phyloP scores from a whole-genome alignment of 225 moss, liverwort and hornwort species.

The Bryum argenteum region DNA sequence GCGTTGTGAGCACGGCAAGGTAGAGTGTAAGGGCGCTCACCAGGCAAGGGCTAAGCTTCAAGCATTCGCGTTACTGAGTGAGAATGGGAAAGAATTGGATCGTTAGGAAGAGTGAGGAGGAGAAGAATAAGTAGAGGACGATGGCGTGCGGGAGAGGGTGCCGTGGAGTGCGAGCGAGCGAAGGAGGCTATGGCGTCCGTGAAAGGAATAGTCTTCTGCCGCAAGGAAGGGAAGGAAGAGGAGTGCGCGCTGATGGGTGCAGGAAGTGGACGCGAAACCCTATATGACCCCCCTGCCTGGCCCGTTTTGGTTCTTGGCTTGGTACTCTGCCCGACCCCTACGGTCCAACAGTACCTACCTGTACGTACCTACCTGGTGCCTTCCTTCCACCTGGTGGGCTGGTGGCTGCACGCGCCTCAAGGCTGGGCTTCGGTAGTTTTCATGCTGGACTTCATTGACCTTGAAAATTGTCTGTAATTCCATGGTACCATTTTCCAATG shows the following conservation, averaged over 20 bases:
- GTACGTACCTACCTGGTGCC: background rate
- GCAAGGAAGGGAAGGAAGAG: background rate
- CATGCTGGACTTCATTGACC: too few relatives aligned
- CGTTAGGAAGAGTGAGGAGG: background rate
- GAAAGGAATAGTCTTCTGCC: background rate
- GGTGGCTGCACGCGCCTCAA: slow-evolving; percentile 7
- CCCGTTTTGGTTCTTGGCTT: background rate
- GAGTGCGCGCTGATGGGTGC: slow-evolving; percentile 2
- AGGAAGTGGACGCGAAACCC: background rate
- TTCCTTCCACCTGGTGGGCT: background rate
- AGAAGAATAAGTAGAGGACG: background rate
- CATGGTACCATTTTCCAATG: too few relatives aligned
- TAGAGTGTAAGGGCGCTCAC: too few relatives aligned
- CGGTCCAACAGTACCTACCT: background rate
- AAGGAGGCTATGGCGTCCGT: slow-evolving; percentile 6
- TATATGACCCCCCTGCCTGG: background rate
- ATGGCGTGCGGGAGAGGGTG: slow-evolving; percentile 22
- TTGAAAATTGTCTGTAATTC: too few relatives aligned
- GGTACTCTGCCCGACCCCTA: slow-evolving; percentile 2
- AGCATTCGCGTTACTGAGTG: background rate
- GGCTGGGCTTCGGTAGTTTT: background rate
- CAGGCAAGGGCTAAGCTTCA: too few relatives aligned
- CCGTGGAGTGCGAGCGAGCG: slow-evolving; percentile 22
- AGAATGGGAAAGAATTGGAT: background rate
- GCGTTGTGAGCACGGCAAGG: too few relatives aligned